Evolutionary conservation across 768 basidiomycete genomes (phyloP).

Genomic region (Artomyces pyxidatus): DNA sequence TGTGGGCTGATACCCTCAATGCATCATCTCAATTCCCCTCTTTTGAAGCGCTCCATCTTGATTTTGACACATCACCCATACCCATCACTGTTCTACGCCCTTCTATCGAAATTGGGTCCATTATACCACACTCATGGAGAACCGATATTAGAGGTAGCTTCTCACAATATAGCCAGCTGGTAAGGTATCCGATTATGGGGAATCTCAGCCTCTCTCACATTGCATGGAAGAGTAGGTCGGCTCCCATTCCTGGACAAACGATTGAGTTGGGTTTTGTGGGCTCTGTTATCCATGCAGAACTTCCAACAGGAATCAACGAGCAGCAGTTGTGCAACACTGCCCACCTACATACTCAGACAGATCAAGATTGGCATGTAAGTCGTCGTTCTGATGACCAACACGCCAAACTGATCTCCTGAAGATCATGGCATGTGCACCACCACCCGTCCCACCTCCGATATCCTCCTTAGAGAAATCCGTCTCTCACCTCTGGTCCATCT

Average conservation of each 20-base stretch:
- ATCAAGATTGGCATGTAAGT: conserved; percentile 13
- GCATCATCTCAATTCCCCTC: too few species aligned
- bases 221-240: conserved; percentile 59
- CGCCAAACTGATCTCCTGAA: conserved; percentile 19
- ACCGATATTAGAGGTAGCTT: conserved; percentile 79
- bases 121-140: conserved; percentile 64
- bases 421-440: conserved; percentile 62
- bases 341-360: conserved; percentile 5
- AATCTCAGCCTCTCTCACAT: conserved; percentile 1
- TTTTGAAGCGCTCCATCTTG: conserved; percentile 63
- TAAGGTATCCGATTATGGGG: conserved; percentile 29
- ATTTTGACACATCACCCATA: conserved; percentile 75
- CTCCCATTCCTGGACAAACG: conserved; percentile 56
- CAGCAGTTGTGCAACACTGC: conserved; percentile 61
- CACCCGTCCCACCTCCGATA: conserved; percentile 50
- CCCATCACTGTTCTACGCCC: conserved; percentile 70
- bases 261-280: conserved; percentile 83
- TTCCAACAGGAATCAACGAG: conserved; percentile 61
- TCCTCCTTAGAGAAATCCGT: conserved; percentile 56
- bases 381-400: background rate
- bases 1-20: too few species aligned
- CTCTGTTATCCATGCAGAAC: conserved; percentile 58
- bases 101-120: conserved; percentile 65
- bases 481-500: conserved; percentile 71
- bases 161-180: conserved; percentile 82